Conservation (phyloP, 129 eudicot genomes). For the Ambrosia artemisiifolia region DNA sequence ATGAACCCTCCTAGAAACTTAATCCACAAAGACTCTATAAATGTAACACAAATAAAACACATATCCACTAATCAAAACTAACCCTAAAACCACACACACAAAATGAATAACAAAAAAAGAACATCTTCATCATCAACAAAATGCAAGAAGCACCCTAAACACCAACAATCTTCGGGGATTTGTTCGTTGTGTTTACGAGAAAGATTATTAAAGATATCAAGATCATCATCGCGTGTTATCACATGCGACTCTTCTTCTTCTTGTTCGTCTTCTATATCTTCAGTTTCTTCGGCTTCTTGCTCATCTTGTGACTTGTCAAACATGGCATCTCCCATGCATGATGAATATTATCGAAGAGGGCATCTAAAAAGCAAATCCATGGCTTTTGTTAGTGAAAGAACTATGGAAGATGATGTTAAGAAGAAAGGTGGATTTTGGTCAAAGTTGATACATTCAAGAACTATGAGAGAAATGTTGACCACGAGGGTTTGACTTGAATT, state of each 20-base stretch:
- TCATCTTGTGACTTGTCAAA: conserved; percentile 46
- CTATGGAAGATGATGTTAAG: conserved; percentile 23
- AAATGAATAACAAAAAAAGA: conserved; percentile 26
- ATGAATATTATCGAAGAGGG: conserved; percentile 6
- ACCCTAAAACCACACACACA: conserved; percentile 12
- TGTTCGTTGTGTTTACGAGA: conserved; percentile 71
- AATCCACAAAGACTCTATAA: conserved; percentile 24
- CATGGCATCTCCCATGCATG: conserved; percentile 41
- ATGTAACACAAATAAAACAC: conserved; percentile 13
- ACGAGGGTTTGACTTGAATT: conserved; percentile 27
- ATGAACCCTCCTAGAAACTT: conserved; percentile 57
- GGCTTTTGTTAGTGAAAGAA: conserved; percentile 31
- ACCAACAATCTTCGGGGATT: conserved; percentile 70
- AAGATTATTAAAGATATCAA: conserved; percentile 41
- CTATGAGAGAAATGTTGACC: conserved; percentile 45
- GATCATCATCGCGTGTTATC: conserved; percentile 22
- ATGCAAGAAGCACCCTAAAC: conserved; percentile 87
- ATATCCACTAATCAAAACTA: conserved; percentile 13
- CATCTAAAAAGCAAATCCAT: conserved; percentile 56
- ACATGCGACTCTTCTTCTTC: conserved; percentile 21
- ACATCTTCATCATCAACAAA: conserved; percentile 25
- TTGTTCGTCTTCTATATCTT: conserved; percentile 47
- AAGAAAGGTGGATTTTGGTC: conserved; percentile 57
- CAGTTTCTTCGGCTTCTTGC: conserved; percentile 40
- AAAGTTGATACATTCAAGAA: conserved; percentile 54